These are phyloP conservation scores for Cydonia oblonga DNA, from an alignment of 331 rosid genomes.

Conservation along the genomic window DNA sequence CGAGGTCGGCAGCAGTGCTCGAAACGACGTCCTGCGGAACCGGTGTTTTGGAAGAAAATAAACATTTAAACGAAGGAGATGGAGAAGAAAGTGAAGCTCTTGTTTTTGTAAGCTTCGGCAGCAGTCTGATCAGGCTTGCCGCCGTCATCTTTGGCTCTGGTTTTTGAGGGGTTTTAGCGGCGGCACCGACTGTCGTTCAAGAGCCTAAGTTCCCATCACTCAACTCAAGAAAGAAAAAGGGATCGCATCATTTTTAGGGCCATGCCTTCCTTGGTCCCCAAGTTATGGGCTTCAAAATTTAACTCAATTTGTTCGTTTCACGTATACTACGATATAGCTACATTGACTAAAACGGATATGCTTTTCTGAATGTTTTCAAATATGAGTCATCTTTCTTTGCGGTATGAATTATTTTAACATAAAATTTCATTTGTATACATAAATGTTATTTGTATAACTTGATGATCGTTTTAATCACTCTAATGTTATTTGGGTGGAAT, in stretches of 20 bases:
- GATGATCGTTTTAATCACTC: too few relatives aligned
- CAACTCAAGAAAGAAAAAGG: background rate
- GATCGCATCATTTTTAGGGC: background rate
- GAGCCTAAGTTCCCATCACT: background rate
- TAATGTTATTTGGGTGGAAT: too few relatives aligned
- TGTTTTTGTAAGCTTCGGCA: background rate
- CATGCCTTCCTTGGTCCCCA: slow-evolving; percentile 1
- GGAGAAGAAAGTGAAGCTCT: background rate
- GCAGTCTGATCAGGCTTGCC: background rate
- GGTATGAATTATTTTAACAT: too few relatives aligned
- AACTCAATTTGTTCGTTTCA: background rate
- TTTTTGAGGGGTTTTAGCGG: background rate
- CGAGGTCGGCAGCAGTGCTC: slow-evolving; percentile 2
- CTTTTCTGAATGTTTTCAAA: too few relatives aligned
- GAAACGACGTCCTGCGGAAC: slow-evolving; percentile 3
- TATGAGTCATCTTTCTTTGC: too few relatives aligned
- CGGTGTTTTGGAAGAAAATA: background rate
- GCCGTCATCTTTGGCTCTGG: background rate
- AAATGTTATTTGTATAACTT: too few relatives aligned
- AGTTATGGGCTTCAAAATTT: background rate
- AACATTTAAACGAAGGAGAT: background rate
- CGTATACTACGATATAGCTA: fast-evolving
- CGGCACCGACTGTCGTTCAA: background rate
- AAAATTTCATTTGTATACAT: too few relatives aligned
- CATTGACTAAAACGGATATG: too few relatives aligned